Percentiles rank a stretch among this genome's conserved stretches.
phyloP scores from a whole-genome alignment of 192 early-diverging fungal genomes.

The Dimargaris cristalligena region DNA sequence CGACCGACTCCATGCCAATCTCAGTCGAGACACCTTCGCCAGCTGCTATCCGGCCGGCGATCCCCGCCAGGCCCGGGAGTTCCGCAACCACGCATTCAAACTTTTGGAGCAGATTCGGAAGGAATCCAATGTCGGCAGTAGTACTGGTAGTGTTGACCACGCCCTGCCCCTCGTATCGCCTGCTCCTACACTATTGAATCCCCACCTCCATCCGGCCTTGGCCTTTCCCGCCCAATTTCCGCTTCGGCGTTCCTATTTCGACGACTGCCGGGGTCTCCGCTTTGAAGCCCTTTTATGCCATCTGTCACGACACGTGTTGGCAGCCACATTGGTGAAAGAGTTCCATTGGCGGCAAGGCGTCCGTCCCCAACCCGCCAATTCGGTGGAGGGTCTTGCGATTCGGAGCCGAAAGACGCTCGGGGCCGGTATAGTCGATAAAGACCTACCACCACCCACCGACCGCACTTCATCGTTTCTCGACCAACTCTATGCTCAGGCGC shows the following conservation, averaged over 20 bases:
- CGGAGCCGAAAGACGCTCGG: neutral
- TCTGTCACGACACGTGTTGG: constrained; percentile 1
- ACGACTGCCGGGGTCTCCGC: constrained; percentile 23
- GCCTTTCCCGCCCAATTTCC: constrained; percentile 16
- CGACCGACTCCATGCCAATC: constrained; percentile 19
- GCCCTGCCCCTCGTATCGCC: no score
- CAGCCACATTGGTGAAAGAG: neutral
- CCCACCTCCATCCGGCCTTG: constrained; percentile 18
- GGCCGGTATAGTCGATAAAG: no score
- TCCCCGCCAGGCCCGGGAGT: constrained; percentile 33
- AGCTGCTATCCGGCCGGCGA: constrained; percentile 37
- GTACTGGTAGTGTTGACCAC: no score
- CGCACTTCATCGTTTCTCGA: neutral
- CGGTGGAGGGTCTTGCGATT: neutral
- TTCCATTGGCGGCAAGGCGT: neutral
- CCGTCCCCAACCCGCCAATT: neutral
- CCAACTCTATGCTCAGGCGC: neutral
- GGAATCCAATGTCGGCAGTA: constrained; percentile 13
- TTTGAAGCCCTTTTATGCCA: constrained; percentile 21
- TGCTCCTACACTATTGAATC: no score
- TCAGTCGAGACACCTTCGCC: constrained; percentile 27
- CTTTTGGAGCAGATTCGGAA: constrained; percentile 41
- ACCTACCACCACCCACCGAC: neutral
- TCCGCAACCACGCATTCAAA: constrained; percentile 34
- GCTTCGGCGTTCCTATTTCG: constrained; percentile 24